phyloP scores from a whole-genome alignment of 1,284 basidiomycete genomes.

The Cutaneotrichosporon arboriforme region DNA sequence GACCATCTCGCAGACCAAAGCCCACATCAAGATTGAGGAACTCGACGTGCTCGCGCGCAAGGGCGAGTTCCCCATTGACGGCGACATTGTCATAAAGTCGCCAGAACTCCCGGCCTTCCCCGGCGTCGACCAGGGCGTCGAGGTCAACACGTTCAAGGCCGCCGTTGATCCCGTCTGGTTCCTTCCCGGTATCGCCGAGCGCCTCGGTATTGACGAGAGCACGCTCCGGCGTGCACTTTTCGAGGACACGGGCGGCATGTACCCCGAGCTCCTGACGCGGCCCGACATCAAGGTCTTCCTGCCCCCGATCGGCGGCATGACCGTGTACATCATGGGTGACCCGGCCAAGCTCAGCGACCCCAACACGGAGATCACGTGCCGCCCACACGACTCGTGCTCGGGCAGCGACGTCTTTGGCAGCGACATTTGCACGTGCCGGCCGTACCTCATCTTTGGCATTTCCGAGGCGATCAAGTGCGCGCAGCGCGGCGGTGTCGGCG shows the following conservation, averaged over 20 bases:
- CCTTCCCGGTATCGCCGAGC: slow-evolving; percentile 83
- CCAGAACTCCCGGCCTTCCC: slow-evolving; percentile 43
- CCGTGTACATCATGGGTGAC: slow-evolving; percentile 89
- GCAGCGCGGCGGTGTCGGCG: slow-evolving; percentile 83
- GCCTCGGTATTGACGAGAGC: slow-evolving; percentile 81
- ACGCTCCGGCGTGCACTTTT: slow-evolving; percentile 82
- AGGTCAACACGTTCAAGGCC: slow-evolving; percentile 62
- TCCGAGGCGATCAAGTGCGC: slow-evolving; percentile 83
- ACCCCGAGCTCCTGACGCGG: slow-evolving; percentile 89
- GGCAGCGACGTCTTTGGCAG: slow-evolving; percentile 54
- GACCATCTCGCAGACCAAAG: slow-evolving; percentile 81
- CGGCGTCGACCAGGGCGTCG: slow-evolving; percentile 69
- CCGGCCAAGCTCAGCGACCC: slow-evolving; percentile 72
- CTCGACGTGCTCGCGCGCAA: slow-evolving; percentile 70
- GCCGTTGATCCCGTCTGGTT: slow-evolving; percentile 93
- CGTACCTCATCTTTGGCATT: slow-evolving; percentile 87
- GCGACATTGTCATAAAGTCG: slow-evolving; percentile 66
- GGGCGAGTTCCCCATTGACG: slow-evolving; percentile 73
- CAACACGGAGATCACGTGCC: slow-evolving; percentile 78
- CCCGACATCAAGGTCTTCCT: slow-evolving; percentile 94
- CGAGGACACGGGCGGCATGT: slow-evolving; percentile 80
- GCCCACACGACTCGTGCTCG: slow-evolving; percentile 88
- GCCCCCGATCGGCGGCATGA: slow-evolving; percentile 85
- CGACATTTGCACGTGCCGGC: slow-evolving; percentile 89
- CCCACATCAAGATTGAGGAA: slow-evolving; percentile 58